Base-by-base conservation (phyloP, 306 rosid species). In the Vicia villosa region DNA sequence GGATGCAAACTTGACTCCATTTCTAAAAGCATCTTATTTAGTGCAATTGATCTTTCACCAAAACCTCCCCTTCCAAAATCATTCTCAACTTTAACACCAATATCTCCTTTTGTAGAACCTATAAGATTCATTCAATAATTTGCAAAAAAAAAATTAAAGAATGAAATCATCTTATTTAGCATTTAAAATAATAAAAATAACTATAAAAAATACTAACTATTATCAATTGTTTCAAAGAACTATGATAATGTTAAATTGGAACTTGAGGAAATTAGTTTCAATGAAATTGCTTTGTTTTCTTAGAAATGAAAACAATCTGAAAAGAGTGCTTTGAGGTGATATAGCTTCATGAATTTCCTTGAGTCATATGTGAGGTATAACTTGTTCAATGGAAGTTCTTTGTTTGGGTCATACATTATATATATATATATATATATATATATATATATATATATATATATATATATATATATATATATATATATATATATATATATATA, bases 1-100 rank as follows among this genome's bases (percentile, higher is more conserved):
- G n/a, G n/a, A n/a, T n/a, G n/a, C n/a, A n/a, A n/a, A n/a, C n/a
- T n/a, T n/a, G n/a, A n/a, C n/a, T n/a, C n/a, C n/a, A n/a, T n/a
- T n/a, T n/a, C n/a, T n/a, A n/a, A n/a, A n/a, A n/a, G n/a, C 8
- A 5, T 41, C 70, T 8, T 59, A 19, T 78, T 74, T 8, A 41
- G n/a, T 19, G 42, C 78, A 74, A 42, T 46, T 22, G 86, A 68
- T 69, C 63, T 32, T 24, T 78, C 83, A 58, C 83, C 86, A 15
- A 14, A 74, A 59, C 77, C 69, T 60, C 66, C 72, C 43, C 74
- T 82, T 55, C 40, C 15, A 20, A 24, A 22, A 10, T 28, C 82
- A 3, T 47, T 43, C 67, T 82, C 83, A 28, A 69, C 5, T 64
- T 51, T 74, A 9, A 80, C 86, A n/a, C 71, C 74, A 19, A 77